phyloP scores from a whole-genome alignment of 352 stramenopile species.

The Pelagophyceae sp. region DNA sequence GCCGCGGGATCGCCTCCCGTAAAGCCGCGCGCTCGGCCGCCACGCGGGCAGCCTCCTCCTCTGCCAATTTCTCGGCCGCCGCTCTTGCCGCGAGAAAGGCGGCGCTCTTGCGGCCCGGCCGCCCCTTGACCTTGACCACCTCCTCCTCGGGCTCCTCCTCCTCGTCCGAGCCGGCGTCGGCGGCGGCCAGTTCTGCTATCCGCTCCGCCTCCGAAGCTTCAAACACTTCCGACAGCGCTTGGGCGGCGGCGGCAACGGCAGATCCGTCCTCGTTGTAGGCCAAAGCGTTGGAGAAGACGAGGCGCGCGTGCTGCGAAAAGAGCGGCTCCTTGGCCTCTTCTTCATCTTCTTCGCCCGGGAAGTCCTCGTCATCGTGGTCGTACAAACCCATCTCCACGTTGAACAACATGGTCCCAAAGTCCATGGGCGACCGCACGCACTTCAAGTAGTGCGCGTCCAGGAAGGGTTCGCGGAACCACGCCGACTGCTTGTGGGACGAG shows the following conservation, averaged over 20 bases:
- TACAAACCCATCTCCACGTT: not conserved
- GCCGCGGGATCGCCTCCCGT: too few relatives aligned
- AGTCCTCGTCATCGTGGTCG: not conserved
- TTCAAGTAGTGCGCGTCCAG: constrained; percentile 88
- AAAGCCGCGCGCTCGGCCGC: too few relatives aligned
- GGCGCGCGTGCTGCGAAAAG: not conserved
- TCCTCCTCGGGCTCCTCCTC: not conserved
- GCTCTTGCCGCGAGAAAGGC: too few relatives aligned
- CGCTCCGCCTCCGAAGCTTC: not conserved
- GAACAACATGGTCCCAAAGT: constrained; percentile 77
- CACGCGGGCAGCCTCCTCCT: too few relatives aligned
- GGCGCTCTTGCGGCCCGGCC: too few relatives aligned
- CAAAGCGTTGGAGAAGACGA: not conserved
- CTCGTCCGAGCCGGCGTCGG: not conserved
- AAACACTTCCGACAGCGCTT: not conserved
- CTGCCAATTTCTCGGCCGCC: too few relatives aligned
- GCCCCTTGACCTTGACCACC: not conserved
- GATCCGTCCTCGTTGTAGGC: not conserved
- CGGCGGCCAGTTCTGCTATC: not conserved
- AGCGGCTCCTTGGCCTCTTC: too few relatives aligned
- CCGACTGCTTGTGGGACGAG: not conserved
- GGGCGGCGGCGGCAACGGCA: not conserved
- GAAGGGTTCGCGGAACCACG: constrained; percentile 72
- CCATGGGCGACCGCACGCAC: constrained; percentile 92
- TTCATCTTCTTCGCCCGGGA: too few relatives aligned